These are phyloP conservation scores for Moesziomyces parantarcticus DNA, from an alignment of 1,284 basidiomycete genomes.

Conservation along the genomic window DNA sequence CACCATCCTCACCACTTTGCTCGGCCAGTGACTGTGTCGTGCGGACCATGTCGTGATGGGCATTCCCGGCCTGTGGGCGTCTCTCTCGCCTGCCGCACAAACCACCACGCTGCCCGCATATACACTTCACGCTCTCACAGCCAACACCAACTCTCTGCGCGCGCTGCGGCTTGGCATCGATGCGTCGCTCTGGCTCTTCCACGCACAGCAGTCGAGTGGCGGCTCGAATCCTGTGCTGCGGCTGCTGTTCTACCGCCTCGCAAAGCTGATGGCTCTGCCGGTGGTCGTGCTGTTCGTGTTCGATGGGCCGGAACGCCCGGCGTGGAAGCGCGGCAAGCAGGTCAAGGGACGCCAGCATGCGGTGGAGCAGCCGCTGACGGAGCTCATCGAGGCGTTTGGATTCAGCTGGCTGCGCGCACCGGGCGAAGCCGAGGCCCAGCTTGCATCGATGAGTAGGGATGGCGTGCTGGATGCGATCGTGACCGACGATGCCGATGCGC, in stretches of 20 bases:
- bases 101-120: constrained; percentile 45
- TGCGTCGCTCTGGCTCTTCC: constrained; percentile 70
- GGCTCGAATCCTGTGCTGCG: constrained; percentile 71
- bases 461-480: constrained; percentile 88
- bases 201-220: constrained; percentile 68
- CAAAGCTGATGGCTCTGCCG: constrained; percentile 79
- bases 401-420: constrained; percentile 79
- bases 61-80: constrained; percentile 58
- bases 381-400: constrained; percentile 87
- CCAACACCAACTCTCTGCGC: constrained; percentile 25
- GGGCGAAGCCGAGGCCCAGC: constrained; percentile 95
- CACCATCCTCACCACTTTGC: neutral
- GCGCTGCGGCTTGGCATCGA: constrained; percentile 58
- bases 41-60: constrained; percentile 48
- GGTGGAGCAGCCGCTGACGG: constrained; percentile 42
- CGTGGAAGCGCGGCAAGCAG: constrained; percentile 81
- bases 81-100: constrained; percentile 45
- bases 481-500: constrained; percentile 92
- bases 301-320: constrained; percentile 86
- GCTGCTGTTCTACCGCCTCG: constrained; percentile 72
- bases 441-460: constrained; percentile 83
- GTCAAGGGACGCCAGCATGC: constrained; percentile 70
- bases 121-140: constrained; percentile 29
- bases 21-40: neutral
- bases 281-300: constrained; percentile 92